phyloP scores from a whole-genome alignment of 352 stramenopile genomes.

The Pythium dissimile region DNA sequence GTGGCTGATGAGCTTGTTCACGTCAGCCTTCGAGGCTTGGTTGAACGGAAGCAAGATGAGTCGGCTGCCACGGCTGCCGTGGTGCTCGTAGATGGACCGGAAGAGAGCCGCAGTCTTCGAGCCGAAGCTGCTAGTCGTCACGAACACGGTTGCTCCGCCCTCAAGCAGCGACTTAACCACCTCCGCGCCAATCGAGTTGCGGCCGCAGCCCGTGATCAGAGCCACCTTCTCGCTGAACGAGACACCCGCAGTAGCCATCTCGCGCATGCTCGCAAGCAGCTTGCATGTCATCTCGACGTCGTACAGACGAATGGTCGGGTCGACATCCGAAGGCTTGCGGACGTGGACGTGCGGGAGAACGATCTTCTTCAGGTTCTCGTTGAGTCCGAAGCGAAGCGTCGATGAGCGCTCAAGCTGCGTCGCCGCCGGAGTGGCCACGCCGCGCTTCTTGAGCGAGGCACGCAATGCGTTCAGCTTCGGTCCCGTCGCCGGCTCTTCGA shows the following conservation, averaged over 20 bases:
- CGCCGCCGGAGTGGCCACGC: slow-evolving; percentile 16
- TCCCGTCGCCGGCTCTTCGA: slow-evolving; percentile 32
- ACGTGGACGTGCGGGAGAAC: slow-evolving; percentile 74
- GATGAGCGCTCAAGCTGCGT: slow-evolving; percentile 43
- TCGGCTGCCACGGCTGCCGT: slow-evolving; percentile 73
- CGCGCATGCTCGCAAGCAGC: slow-evolving; percentile 78
- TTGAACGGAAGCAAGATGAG: slow-evolving; percentile 86
- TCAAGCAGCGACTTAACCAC: slow-evolving; percentile 83
- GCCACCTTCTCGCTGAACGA: slow-evolving; percentile 86
- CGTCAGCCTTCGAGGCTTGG: slow-evolving; percentile 77
- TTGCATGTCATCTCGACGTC: slow-evolving; percentile 78
- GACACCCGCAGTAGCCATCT: slow-evolving; percentile 80
- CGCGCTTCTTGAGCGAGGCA: slow-evolving; percentile 46
- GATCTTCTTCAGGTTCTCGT: slow-evolving; percentile 67
- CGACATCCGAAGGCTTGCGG: slow-evolving; percentile 64
- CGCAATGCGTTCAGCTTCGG: slow-evolving; percentile 59
- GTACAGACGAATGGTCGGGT: slow-evolving; percentile 78
- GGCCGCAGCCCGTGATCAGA: slow-evolving; percentile 80
- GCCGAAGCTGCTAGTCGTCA: slow-evolving; percentile 81
- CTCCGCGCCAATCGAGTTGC: slow-evolving; percentile 83
- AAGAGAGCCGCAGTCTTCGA: slow-evolving; percentile 53
- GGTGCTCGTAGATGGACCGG: slow-evolving; percentile 81
- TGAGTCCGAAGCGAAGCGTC: slow-evolving; percentile 40
- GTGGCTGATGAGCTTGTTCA: slow-evolving; percentile 63
- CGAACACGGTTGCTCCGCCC: slow-evolving; percentile 81